Percentiles rank a stretch among this genome's conserved stretches.
These are phyloP conservation scores for Tephrocybe sp. DNA, from an alignment of 768 basidiomycete species.

Conservation along the genomic window DNA sequence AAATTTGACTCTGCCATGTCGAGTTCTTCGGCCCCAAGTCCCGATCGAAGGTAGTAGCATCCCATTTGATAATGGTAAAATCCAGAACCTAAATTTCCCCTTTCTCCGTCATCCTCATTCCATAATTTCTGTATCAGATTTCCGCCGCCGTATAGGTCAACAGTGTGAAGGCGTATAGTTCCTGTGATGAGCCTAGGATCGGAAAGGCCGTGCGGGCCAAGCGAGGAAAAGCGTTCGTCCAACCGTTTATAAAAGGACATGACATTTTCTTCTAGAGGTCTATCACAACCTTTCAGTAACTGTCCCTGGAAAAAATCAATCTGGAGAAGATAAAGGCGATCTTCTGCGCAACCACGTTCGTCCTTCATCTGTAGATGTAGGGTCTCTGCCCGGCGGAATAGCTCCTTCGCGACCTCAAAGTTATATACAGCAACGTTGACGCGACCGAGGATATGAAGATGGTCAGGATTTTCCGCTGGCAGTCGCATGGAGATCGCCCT, in stretches of 20 bases:
- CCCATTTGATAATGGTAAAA: constrained; percentile 18
- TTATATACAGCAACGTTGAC: constrained; percentile 19
- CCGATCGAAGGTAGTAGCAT: constrained; percentile 11
- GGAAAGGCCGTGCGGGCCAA: not conserved
- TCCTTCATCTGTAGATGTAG: constrained; percentile 18
- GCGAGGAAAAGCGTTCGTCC: not conserved
- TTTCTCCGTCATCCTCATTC: constrained; percentile 5
- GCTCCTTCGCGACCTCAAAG: constrained; percentile 15
- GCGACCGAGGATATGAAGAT: constrained; percentile 23
- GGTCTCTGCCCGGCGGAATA: constrained; percentile 9
- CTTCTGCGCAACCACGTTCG: constrained; percentile 18
- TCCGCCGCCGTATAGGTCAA: not conserved
- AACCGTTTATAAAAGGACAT: not conserved
- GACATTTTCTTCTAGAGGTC: not conserved
- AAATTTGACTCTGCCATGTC: constrained; percentile 14
- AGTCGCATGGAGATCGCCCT: constrained; percentile 21
- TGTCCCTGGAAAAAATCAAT: constrained; percentile 15
- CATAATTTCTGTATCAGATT: constrained; percentile 3
- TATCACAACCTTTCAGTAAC: not conserved
- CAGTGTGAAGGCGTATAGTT: constrained; percentile 3
- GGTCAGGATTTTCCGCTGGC: constrained; percentile 22
- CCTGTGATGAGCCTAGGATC: not conserved
- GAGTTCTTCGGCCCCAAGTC: constrained; percentile 1
- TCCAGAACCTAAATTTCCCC: constrained; percentile 16
- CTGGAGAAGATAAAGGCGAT: constrained; percentile 13